Conservation (phyloP, 169 alveolate genomes). For the Neospora caninum region DNA sequence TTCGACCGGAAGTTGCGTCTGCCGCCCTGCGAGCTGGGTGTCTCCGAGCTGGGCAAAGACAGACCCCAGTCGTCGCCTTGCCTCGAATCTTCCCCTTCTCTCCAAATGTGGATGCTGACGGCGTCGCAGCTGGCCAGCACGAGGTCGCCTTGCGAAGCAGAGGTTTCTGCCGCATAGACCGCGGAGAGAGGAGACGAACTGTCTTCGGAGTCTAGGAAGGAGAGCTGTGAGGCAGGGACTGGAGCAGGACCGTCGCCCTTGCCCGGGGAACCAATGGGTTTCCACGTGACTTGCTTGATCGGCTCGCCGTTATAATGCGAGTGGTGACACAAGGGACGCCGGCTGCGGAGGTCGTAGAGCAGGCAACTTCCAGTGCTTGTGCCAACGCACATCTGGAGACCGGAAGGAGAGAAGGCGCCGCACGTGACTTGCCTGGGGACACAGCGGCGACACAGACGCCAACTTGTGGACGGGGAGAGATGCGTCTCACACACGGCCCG, state of each 20-base stretch:
- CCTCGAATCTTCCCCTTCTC: conserved; percentile 11
- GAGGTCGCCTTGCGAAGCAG: background rate
- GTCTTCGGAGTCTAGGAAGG: background rate
- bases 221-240: background rate
- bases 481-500: too few relatives aligned
- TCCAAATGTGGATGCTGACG: conserved; percentile 33
- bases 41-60: background rate
- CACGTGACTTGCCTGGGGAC: conserved; percentile 58
- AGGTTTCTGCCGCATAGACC: background rate
- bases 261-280: background rate
- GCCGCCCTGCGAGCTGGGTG: background rate
- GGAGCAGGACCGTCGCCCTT: background rate
- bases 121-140: conserved; percentile 38
- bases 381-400: conserved; percentile 64
- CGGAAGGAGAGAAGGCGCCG: conserved; percentile 63
- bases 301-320: conserved; percentile 69
- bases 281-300: conserved; percentile 56
- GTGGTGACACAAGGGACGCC: conserved; percentile 62
- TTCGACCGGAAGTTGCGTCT: background rate
- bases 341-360: conserved; percentile 74
- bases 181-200: background rate
- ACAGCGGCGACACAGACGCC: too few relatives aligned
- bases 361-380: conserved; percentile 57
- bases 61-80: background rate
- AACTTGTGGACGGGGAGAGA: too few relatives aligned